phyloP scores from a whole-genome alignment of 2,329 filamentous ascomycete species.

The Verticillium dahliae region DNA sequence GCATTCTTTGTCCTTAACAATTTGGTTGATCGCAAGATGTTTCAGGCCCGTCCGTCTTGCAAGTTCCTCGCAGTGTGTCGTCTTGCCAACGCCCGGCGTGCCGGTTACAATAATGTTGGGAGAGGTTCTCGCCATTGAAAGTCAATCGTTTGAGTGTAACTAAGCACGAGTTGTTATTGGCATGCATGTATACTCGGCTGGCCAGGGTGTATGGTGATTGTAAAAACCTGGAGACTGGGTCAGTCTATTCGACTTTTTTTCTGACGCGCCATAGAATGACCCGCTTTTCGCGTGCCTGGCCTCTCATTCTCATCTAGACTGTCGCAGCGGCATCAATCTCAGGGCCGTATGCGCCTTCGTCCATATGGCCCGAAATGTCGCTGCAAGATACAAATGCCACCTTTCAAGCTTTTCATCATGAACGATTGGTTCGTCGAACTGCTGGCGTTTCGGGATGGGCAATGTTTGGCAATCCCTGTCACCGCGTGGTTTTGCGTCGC shows the following conservation, averaged over 20 bases:
- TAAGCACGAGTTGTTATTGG: neutral
- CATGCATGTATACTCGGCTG: neutral
- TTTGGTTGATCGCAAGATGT: constrained; percentile 82
- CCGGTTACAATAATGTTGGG: constrained; percentile 96
- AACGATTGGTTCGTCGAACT: too few species aligned
- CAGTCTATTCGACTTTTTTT: neutral
- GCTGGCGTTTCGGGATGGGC: too few species aligned
- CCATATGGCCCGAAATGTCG: too few species aligned
- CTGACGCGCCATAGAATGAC: neutral
- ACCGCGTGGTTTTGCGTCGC: too few species aligned
- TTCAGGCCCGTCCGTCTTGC: constrained; percentile 69
- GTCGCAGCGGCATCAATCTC: too few species aligned
- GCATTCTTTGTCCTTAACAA: constrained; percentile 83
- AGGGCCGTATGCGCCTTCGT: too few species aligned
- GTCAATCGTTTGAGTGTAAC: neutral
- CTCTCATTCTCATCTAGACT: neutral
- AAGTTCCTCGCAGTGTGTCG: constrained; percentile 79
- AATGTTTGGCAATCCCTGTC: too few species aligned
- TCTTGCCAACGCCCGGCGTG: constrained; percentile 94
- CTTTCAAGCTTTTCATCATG: too few species aligned
- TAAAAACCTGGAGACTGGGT: neutral
- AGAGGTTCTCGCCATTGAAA: constrained; percentile 30
- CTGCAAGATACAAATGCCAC: too few species aligned
- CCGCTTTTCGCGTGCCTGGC: neutral
- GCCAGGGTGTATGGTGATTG: neutral